phyloP scores from a whole-genome alignment of 225 moss, liverwort and hornwort species.

The Asterella californica region DNA sequence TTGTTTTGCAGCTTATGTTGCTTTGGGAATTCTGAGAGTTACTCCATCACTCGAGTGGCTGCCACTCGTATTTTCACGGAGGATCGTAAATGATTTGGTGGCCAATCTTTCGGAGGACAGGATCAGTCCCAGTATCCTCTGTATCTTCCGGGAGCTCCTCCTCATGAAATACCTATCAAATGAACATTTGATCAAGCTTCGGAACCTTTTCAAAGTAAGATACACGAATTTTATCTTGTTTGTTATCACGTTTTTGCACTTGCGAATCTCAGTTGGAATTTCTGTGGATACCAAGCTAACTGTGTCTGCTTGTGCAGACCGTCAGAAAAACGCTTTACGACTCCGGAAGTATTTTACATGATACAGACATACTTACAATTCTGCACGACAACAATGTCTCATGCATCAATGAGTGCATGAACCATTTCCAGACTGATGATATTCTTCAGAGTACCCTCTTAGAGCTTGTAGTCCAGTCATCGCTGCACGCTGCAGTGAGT shows the following conservation, averaged over 20 bases:
- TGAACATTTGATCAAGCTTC: slow-evolving; percentile 49
- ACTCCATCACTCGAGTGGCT: slow-evolving; percentile 51
- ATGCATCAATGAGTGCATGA: background rate
- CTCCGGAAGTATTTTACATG: background rate
- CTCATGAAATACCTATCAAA: slow-evolving; percentile 42
- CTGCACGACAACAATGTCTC: slow-evolving; percentile 2
- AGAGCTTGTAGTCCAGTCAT: slow-evolving; percentile 20
- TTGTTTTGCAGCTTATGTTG: slow-evolving; percentile 38
- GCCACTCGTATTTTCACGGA: slow-evolving; percentile 47
- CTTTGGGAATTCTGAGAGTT: slow-evolving; percentile 47
- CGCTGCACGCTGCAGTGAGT: background rate
- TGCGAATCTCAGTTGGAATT: background rate
- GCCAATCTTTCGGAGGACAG: slow-evolving; percentile 39
- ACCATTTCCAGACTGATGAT: background rate
- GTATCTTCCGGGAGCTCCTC: slow-evolving; percentile 60
- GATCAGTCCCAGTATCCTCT: slow-evolving; percentile 39
- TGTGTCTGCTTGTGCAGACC: slow-evolving; percentile 15
- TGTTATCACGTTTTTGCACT: background rate
- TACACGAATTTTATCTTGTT: background rate
- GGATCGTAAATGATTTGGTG: slow-evolving; percentile 42
- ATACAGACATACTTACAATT: background rate
- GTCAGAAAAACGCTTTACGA: slow-evolving; percentile 21
- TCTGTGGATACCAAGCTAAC: background rate
- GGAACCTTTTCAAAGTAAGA: slow-evolving; percentile 62
- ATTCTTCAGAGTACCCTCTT: slow-evolving; percentile 23